Percentiles rank a stretch among this genome's conserved stretches.
Conservation (phyloP, 805 yeast species). For the Torulaspora gathmanii region DNA sequence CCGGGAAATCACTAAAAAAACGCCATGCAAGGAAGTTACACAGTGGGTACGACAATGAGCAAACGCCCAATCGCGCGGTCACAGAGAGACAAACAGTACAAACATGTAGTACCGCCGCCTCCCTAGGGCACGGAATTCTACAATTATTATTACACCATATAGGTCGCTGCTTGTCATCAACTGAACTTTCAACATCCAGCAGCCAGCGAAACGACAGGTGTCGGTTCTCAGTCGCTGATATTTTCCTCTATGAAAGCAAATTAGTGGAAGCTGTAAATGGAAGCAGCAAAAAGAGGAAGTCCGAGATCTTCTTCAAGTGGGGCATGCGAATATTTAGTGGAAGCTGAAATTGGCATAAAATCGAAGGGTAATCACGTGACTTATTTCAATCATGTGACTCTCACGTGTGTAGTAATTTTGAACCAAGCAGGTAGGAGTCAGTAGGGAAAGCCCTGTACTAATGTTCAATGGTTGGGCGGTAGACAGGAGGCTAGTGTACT, state of each 20-base stretch:
- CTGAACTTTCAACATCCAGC: background rate
- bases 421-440: too few species aligned
- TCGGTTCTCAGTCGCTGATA: background rate
- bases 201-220: background rate
- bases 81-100: background rate
- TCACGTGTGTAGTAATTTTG: background rate
- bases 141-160: background rate
- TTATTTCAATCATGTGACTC: background rate
- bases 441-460: too few species aligned
- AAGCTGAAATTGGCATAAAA: background rate
- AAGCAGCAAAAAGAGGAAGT: conserved; percentile 9
- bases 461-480: background rate
- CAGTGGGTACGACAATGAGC: background rate
- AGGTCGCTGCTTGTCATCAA: background rate
- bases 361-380: background rate
- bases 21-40: background rate
- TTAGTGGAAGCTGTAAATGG: conserved; percentile 6
- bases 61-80: background rate
- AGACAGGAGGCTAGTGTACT: background rate
- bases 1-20: background rate
- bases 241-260: background rate
- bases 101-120: background rate
- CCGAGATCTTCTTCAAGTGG: conserved; percentile 1
- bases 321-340: background rate
- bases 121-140: background rate